These are phyloP conservation scores for Eremothecium coryli DNA, from an alignment of 1,139 yeast genomes.

Conservation along the genomic window DNA sequence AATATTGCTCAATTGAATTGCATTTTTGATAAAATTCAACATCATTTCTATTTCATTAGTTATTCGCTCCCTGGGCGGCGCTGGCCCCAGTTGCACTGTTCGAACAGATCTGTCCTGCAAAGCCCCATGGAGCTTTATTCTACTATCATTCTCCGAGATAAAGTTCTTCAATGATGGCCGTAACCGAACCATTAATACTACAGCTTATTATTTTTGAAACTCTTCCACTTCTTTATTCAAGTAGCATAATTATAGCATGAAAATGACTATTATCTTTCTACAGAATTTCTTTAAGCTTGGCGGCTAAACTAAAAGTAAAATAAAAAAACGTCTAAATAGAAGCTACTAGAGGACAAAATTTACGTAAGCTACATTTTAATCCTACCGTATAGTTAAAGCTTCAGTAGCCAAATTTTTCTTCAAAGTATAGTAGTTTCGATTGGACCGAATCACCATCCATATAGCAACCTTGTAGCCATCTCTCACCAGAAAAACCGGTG, in stretches of 20 bases:
- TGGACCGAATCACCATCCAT: conserved; percentile 64
- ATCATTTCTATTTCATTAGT: conserved; percentile 4
- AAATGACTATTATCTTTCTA: neutral
- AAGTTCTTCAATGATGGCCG: conserved; percentile 2
- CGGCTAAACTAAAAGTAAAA: too few relatives aligned
- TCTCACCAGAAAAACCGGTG: conserved; percentile 47
- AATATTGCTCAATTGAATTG: conserved; percentile 5
- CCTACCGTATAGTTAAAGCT: too few relatives aligned
- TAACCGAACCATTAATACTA: neutral
- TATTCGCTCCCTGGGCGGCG: neutral
- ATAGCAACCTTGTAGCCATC: conserved; percentile 77
- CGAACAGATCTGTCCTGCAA: neutral
- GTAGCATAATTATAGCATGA: neutral
- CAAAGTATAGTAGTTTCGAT: conserved; percentile 45
- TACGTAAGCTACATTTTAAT: too few relatives aligned
- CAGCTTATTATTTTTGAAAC: neutral
- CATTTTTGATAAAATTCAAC: conserved; percentile 6
- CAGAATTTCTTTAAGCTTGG: too few relatives aligned
- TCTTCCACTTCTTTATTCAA: neutral
- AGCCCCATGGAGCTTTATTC: conserved; percentile 2
- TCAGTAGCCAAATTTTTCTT: conserved; percentile 13
- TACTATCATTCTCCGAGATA: neutral
- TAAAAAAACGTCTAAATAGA: too few relatives aligned
- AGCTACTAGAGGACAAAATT: too few relatives aligned
- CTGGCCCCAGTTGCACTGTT: conserved; percentile 3